Evolutionary conservation across 2,329 filamentous ascomycete species (phyloP).

Genomic region (Neonectria neomacrospora): DNA sequence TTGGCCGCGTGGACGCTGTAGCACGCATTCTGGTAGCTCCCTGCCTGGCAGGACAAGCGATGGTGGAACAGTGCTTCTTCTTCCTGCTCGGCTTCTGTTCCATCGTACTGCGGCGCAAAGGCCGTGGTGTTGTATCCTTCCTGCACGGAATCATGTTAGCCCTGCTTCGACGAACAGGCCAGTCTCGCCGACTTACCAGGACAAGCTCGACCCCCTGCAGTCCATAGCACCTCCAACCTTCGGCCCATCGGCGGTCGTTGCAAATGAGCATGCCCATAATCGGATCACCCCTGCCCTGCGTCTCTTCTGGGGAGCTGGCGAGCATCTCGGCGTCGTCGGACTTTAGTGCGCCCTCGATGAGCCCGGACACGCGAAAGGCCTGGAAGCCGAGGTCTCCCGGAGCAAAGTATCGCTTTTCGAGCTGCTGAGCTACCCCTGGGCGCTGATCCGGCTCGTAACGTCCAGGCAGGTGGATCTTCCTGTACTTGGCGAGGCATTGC

Average conservation of each 20-base stretch:
- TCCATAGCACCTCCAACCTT: conserved; percentile 63
- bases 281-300: conserved; percentile 55
- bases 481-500: conserved; percentile 61
- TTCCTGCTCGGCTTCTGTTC: conserved; percentile 55
- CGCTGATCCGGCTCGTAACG: conserved; percentile 61
- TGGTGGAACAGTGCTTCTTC: conserved; percentile 62
- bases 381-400: conserved; percentile 64
- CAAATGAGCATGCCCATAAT: conserved; percentile 67
- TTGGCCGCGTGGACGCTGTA: conserved; percentile 62
- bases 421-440: conserved; percentile 61
- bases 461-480: conserved; percentile 66
- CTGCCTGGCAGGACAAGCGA: conserved; percentile 61
- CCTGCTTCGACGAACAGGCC: not conserved
- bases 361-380: conserved; percentile 61
- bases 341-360: conserved; percentile 49
- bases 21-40: conserved; percentile 64
- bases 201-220: conserved; percentile 53
- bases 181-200: conserved; percentile 19
- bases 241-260: conserved; percentile 65
- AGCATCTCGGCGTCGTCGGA: conserved; percentile 41
- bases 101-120: conserved; percentile 57
- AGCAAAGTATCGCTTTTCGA: conserved; percentile 66
- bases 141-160: conserved; percentile 1
- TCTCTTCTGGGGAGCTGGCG: not conserved
- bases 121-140: conserved; percentile 62